Base-by-base conservation (phyloP, 345 rosid species). In the Erodium maritimum region DNA sequence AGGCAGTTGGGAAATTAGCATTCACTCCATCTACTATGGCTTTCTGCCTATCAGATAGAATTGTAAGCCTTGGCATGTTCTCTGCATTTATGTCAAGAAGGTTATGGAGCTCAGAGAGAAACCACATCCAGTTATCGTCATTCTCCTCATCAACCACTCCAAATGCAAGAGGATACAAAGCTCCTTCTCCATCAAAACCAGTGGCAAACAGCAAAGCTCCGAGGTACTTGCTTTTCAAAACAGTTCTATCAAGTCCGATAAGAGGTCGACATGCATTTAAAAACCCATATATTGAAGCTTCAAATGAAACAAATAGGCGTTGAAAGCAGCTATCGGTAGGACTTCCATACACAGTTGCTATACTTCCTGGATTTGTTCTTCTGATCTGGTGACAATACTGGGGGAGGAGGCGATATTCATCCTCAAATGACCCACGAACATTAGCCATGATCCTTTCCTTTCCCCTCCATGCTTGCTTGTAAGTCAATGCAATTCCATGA, bases 401-500 rank as follows among this genome's bases (percentile, higher is more conserved):
- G 10, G 99, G 99, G 66, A 94, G 99, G 64, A 94, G 51, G 51
- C 96, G 82, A 71, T 94, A 90, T 13, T 96, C 97, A 78, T 94
- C 97, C 71, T 94, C 97, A 24, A 94, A 94, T 34, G 99, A 87
- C n/a, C 99, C 97, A n/a, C 97, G 91, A 96, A 94, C 85, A 9
- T 83, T 88, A n/a, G 96, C 90, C 97, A 90, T 94, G 65, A 94
- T 87, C 24, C 96, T 85, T 69, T 94, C 97, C 73, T 94, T 94
- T 63, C 99, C 99, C 58, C 99, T 85, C 99, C 99, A 94, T 17
- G 99, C 99, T 80, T 90, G 99, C 76, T 94, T 94, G 77, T 90
- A 94, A 0, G 97, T 87, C 50, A 94, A 69, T 45, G 99, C 84
- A 55, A 94, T 94, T 11, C 99, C 99, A 46, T 90, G 99, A 42